Conservation (phyloP, 1,139 yeast species). For the Debaryomyces fabryi region DNA sequence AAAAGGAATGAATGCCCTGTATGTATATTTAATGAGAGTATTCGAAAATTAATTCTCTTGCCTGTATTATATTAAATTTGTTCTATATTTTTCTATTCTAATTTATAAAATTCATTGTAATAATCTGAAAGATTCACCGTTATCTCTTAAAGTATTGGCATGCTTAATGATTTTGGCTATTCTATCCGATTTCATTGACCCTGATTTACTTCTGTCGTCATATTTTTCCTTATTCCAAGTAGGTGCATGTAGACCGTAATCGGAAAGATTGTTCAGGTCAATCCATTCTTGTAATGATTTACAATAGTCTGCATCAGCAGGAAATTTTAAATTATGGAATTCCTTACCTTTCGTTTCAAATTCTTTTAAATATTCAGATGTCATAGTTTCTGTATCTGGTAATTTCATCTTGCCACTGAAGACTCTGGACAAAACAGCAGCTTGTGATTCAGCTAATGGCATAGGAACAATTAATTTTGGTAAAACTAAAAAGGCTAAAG, state of each 20-base stretch:
- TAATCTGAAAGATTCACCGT: constrained; percentile 19
- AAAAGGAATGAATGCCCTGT: neutral
- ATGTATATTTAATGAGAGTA: neutral
- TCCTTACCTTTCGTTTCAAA: constrained; percentile 22
- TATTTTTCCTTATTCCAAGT: constrained; percentile 28
- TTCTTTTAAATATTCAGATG: constrained; percentile 21
- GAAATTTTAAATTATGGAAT: constrained; percentile 33
- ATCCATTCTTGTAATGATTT: constrained; percentile 26
- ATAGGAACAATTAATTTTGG: constrained; percentile 48
- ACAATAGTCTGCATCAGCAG: constrained; percentile 36
- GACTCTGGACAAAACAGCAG: constrained; percentile 45
- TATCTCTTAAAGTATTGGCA: constrained; percentile 21
- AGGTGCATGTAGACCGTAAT: constrained; percentile 28
- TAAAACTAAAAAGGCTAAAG: constrained; percentile 42
- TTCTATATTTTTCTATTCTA: neutral
- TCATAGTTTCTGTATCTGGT: constrained; percentile 39
- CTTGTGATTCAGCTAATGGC: constrained; percentile 52
- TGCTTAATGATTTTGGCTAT: constrained; percentile 21
- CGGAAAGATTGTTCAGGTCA: constrained; percentile 17
- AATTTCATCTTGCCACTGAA: constrained; percentile 41
- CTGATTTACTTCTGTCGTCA: constrained; percentile 20
- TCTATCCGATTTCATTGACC: constrained; percentile 24
- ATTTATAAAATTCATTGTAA: neutral
- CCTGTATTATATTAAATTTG: neutral
- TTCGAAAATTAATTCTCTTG: neutral